Conservation (phyloP, 1,139 yeast genomes). For the Kodamaea alishanica region DNA sequence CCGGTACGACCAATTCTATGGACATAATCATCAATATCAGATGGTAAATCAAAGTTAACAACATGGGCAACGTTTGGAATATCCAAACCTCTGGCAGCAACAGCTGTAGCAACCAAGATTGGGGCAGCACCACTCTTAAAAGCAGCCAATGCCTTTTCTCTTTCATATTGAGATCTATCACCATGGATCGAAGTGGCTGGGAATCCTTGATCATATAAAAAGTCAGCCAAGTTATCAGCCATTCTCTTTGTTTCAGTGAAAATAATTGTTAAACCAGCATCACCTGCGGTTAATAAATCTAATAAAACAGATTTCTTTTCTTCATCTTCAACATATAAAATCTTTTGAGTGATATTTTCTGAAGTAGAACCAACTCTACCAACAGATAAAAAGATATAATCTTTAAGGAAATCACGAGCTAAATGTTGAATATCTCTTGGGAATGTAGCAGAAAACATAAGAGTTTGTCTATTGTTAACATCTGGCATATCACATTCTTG, state of each 20-base stretch:
- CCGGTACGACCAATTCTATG: conserved; percentile 99
- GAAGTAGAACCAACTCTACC: conserved; percentile 99
- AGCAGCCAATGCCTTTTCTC: conserved; percentile 93
- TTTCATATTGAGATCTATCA: conserved; percentile 95
- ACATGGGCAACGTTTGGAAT: conserved; percentile 98
- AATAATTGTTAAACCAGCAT: conserved; percentile 83
- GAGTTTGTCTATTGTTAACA: conserved; percentile 86
- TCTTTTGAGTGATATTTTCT: conserved; percentile 93
- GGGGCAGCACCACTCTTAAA: conserved; percentile 87
- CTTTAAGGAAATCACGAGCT: conserved; percentile 95
- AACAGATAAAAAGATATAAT: conserved; percentile 91
- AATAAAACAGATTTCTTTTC: conserved; percentile 91
- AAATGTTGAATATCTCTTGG: conserved; percentile 95
- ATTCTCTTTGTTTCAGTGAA: conserved; percentile 98
- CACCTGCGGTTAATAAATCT: conserved; percentile 77
- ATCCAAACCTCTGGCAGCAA: conserved; percentile 99
- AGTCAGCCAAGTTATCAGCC: conserved; percentile 95
- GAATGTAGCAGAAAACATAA: conserved; percentile 98
- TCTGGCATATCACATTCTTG: conserved; percentile 98
- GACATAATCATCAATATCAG: conserved; percentile 96
- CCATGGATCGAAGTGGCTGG: conserved; percentile 99
- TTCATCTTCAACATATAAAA: conserved; percentile 89
- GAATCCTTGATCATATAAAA: conserved; percentile 81
- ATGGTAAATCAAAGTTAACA: conserved; percentile 93
- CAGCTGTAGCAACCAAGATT: conserved; percentile 95